Conservation (phyloP, 441 rosid species). For the Eruca vesicaria region DNA sequence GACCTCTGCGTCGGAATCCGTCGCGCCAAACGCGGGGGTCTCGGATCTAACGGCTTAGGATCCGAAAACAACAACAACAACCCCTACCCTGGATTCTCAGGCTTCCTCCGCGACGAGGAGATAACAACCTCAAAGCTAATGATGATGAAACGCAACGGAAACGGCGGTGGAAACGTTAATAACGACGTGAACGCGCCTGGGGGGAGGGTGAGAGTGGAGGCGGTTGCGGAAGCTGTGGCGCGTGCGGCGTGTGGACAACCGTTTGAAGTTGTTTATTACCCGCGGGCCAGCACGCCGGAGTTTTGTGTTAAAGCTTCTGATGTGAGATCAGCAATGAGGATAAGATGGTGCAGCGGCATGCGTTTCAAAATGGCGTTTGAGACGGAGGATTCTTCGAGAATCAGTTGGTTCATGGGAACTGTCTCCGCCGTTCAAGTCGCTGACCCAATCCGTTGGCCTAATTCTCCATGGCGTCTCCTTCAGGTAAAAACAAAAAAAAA, state of each 20-base stretch:
- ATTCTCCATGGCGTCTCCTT: constrained; percentile 68
- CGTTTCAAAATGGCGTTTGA: constrained; percentile 52
- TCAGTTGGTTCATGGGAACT: constrained; percentile 71
- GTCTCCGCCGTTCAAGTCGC: constrained; percentile 55
- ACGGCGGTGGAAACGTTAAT: neutral
- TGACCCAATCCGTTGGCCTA: constrained; percentile 63
- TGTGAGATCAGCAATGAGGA: constrained; percentile 57
- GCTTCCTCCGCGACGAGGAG: constrained; percentile 49
- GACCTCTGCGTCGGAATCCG: constrained; percentile 64
- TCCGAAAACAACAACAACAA: constrained; percentile 30
- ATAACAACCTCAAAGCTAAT: constrained; percentile 30
- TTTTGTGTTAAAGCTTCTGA: constrained; percentile 48
- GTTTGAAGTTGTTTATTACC: constrained; percentile 64
- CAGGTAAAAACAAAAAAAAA: constrained; percentile 33
- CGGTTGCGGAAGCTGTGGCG: constrained; percentile 52
- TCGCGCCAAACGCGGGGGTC: constrained; percentile 59
- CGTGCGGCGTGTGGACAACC: constrained; percentile 52
- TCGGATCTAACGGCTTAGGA: constrained; percentile 31
- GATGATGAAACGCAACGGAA: constrained; percentile 34
- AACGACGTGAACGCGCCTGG: constrained; percentile 18
- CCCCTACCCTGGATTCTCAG: constrained; percentile 47
- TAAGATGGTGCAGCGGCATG: constrained; percentile 48
- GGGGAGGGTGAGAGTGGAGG: constrained; percentile 43
- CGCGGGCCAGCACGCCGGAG: constrained; percentile 62
- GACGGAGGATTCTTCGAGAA: constrained; percentile 63